Evolutionary conservation across 202 grass and related monocot genomes (phyloP).

Genomic region (Eragrostis tef): DNA sequence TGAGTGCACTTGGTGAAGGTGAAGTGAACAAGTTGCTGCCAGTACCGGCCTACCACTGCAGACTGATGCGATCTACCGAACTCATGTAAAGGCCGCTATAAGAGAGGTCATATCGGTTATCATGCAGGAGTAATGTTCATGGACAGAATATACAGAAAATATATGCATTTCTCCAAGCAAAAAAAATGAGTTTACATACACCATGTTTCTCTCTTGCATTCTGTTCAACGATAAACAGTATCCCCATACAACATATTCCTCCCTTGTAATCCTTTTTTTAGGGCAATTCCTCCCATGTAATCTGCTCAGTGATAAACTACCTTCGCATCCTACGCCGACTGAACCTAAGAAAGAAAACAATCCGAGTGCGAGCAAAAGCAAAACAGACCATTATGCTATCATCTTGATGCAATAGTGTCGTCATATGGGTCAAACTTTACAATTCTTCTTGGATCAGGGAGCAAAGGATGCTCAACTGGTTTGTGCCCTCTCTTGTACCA

Average conservation of each 20-base stretch:
- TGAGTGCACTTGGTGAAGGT: too few relatives aligned
- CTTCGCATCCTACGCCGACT: background rate
- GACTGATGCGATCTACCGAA: background rate
- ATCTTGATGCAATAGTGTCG: constrained; percentile 27
- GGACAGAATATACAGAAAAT: background rate
- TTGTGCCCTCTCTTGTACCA: constrained; percentile 74
- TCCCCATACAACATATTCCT: background rate
- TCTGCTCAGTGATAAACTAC: constrained; percentile 6
- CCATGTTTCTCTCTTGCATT: background rate
- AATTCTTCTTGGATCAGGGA: constrained; percentile 58
- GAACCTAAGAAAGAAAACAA: background rate
- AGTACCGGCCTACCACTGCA: background rate
- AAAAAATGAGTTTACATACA: background rate
- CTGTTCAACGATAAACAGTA: background rate
- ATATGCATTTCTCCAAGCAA: constrained; percentile 22
- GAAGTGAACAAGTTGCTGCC: background rate
- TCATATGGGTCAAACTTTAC: constrained; percentile 58
- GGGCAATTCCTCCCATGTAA: constrained; percentile 25
- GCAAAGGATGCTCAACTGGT: constrained; percentile 63
- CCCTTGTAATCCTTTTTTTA: constrained; percentile 35
- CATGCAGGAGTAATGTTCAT: background rate
- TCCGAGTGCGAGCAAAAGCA: background rate
- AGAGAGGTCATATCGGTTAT: background rate
- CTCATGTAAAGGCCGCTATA: background rate
- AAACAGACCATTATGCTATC: constrained; percentile 31